Conservation (phyloP, 2,329 filamentous ascomycete species). For the Alternaria incomplexa region DNA sequence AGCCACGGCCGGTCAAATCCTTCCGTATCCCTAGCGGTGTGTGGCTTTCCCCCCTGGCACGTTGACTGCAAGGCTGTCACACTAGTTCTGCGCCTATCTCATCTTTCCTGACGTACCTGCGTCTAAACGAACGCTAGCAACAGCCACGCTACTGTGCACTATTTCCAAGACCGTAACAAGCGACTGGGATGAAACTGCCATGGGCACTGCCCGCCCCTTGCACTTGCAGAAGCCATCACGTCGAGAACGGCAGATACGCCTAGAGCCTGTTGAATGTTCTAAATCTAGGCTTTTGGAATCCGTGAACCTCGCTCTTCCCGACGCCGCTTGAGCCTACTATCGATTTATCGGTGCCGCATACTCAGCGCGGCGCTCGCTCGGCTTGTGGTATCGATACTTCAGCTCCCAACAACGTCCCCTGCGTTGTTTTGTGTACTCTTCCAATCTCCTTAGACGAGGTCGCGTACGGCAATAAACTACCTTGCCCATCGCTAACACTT, state of each 20-base stretch:
- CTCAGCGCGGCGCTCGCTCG: conserved; percentile 5
- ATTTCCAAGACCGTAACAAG: not conserved
- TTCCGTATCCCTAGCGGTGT: not conserved
- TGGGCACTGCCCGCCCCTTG: conserved; percentile 7
- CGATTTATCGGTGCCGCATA: conserved; percentile 11
- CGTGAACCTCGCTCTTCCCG: conserved; percentile 9
- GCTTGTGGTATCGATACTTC: conserved; percentile 11
- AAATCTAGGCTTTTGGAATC: conserved; percentile 10
- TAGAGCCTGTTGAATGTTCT: conserved; percentile 6
- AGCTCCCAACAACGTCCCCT: conserved; percentile 7
- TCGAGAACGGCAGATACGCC: conserved; percentile 1
- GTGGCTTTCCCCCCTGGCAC: conserved; percentile 2
- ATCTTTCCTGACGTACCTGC: conserved; percentile 10
- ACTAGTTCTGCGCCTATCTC: conserved; percentile 12
- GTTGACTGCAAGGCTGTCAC: conserved; percentile 11
- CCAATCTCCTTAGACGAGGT: not conserved
- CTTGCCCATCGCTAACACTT: conserved; percentile 5
- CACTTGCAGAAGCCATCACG: conserved; percentile 5
- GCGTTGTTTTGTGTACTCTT: not conserved
- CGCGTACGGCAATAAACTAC: conserved; percentile 12
- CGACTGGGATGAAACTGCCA: conserved; percentile 1
- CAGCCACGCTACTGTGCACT: not conserved
- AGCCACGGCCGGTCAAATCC: not conserved
- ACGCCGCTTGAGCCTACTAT: conserved; percentile 9
- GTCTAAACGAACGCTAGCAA: conserved; percentile 1